A percentile compares a stretch with the other conserved stretches of the same genome.
These are phyloP conservation scores for Phytophthora constricta DNA, from an alignment of 352 stramenopile species.

Conservation along the genomic window DNA sequence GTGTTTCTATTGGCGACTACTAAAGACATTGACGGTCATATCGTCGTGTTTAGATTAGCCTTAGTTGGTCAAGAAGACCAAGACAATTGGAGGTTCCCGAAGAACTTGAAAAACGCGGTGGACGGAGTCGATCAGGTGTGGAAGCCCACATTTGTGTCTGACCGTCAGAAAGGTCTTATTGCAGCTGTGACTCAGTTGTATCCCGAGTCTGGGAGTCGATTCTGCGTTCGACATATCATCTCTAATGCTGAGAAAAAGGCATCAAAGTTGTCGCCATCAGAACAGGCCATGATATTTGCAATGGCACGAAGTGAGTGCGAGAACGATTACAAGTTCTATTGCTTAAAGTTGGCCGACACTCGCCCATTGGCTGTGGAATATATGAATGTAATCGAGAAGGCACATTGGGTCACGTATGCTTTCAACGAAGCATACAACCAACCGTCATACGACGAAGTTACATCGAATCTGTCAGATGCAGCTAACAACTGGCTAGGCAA, in stretches of 20 bases:
- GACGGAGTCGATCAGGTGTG: neutral
- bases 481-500: constrained; percentile 11
- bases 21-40: constrained; percentile 4
- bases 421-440: constrained; percentile 5
- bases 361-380: neutral
- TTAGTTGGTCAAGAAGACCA: constrained; percentile 4
- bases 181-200: constrained; percentile 4
- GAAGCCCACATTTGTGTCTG: neutral
- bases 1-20: constrained; percentile 1
- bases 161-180: constrained; percentile 11
- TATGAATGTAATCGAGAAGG: constrained; percentile 7
- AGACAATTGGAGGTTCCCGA: neutral
- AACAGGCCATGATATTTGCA: constrained; percentile 1
- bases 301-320: constrained; percentile 3
- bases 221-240: constrained; percentile 12
- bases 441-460: constrained; percentile 15
- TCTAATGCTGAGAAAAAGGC: constrained; percentile 3
- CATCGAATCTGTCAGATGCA: constrained; percentile 1
- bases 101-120: neutral
- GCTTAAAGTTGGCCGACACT: constrained; percentile 1
- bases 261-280: neutral
- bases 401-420: constrained; percentile 3
- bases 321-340: constrained; percentile 10
- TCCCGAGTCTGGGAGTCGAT: neutral
- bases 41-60: constrained; percentile 2